These are phyloP conservation scores for Forsythia suspensa DNA, from an alignment of 257 asterid genomes.

Conservation along the genomic window DNA sequence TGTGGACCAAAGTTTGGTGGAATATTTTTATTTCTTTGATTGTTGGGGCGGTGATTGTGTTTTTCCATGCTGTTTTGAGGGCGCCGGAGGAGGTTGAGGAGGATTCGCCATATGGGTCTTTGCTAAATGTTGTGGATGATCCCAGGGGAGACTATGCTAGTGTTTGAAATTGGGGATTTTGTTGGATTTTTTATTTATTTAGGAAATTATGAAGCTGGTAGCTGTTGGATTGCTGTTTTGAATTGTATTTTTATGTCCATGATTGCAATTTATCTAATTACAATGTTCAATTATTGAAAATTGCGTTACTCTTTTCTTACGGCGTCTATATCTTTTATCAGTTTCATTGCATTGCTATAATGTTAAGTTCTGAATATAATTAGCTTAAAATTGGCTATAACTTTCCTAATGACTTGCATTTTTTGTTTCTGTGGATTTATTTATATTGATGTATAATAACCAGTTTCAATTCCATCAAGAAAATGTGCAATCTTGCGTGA, in stretches of 20 bases:
- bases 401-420: neutral
- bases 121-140: conserved; percentile 73
- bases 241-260: neutral
- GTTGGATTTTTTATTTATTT: neutral
- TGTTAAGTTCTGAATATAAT: neutral
- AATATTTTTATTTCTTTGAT: conserved; percentile 47
- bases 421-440: neutral
- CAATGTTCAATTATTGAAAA: neutral
- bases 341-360: neutral
- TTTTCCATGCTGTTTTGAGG: conserved; percentile 71
- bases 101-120: conserved; percentile 81
- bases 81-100: conserved; percentile 74
- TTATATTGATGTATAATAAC: neutral
- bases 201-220: neutral
- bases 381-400: too few species aligned
- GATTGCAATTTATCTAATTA: neutral
- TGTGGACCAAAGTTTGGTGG: conserved; percentile 63
- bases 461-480: neutral
- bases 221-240: neutral
- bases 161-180: conserved; percentile 40
- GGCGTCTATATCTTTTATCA: neutral
- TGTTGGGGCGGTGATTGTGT: conserved; percentile 49
- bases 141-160: conserved; percentile 74
- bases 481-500: neutral
- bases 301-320: neutral